Base-by-base conservation (phyloP, 495 filamentous ascomycete species). In the Podospora anserina region DNA sequence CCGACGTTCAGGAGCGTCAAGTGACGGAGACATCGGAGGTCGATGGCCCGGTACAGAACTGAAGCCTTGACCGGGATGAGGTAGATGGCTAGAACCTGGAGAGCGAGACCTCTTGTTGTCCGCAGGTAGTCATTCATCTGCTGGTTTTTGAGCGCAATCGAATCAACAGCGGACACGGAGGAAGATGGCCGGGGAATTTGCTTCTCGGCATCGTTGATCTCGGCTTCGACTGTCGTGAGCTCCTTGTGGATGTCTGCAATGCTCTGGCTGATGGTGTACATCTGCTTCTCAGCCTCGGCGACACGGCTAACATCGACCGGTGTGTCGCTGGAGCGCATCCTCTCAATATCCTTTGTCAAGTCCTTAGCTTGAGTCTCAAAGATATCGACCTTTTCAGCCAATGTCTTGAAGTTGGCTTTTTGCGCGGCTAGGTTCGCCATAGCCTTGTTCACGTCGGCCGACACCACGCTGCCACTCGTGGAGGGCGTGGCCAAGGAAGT, bases 1-100 rank as follows among this genome's bases (percentile, higher is more conserved):
- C 88, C 88, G 27, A 88, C 86, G 63, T 88, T 88, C 58, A 90
- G 82, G 9, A 90, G 78, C 0, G 87, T 87, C 19, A 90, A 71
- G 39, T 77, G 79, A 65, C 79, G 81, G 4, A 90, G 80, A 3
- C 75, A 69, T 19, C 74, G 79, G 13, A 89, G 62, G 68, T 90
- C 87, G 5, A 89, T 71, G 4, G 84, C 82, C 30, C 78, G 77
- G 5, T 76, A 80, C 6, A 90, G 61, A 0, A 88, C 78, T 0
- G 81, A 82, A 0, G 87, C 78, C 72, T 82, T 85, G 65, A 87
- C 76, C 0, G 88, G 88, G 30, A 90, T 80, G 57, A 86, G 82
- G 68, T 88, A 80, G 39, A 90, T 79, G 55, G 80, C 77, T 4
- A 90, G 77, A 19, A 76, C 79, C 53, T 83, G 71, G 2, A 90